phyloP scores from a whole-genome alignment of 2,329 filamentous ascomycete genomes.

The Fusarium pilosicola region DNA sequence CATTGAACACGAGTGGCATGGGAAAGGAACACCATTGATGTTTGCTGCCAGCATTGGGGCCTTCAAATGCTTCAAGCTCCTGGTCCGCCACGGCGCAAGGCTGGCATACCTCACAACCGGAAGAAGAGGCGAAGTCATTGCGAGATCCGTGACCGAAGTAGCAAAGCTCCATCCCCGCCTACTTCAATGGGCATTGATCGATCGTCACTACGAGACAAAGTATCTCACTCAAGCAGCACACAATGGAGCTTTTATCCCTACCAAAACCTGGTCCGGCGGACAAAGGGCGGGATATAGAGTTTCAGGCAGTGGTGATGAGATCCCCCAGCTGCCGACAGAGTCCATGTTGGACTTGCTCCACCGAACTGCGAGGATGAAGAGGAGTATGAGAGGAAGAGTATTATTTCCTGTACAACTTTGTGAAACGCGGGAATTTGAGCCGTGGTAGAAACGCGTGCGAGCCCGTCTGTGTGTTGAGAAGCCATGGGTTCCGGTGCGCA shows the following conservation, averaged over 20 bases:
- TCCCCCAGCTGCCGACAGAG: neutral
- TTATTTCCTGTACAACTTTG: constrained; percentile 28
- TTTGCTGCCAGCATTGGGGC: constrained; percentile 30
- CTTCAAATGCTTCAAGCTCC: constrained; percentile 26
- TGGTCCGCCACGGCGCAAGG: constrained; percentile 30
- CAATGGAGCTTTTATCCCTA: neutral
- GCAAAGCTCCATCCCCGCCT: constrained; percentile 26
- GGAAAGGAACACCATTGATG: constrained; percentile 36
- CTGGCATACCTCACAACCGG: constrained; percentile 23
- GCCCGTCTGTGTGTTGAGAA: neutral
- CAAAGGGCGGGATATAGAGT: constrained; percentile 18
- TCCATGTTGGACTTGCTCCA: constrained; percentile 1
- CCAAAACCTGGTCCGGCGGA: constrained; percentile 29
- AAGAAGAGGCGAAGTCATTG: constrained; percentile 6
- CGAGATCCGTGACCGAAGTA: constrained; percentile 21
- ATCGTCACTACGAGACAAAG: constrained; percentile 22
- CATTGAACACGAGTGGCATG: constrained; percentile 19
- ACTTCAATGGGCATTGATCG: constrained; percentile 33
- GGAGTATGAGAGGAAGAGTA: neutral
- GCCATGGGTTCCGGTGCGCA: fast-evolving
- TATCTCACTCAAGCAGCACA: constrained; percentile 8
- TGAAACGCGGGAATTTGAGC: neutral
- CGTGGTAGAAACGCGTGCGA: neutral
- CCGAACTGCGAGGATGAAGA: constrained; percentile 4
- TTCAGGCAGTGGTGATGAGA: neutral